These are phyloP conservation scores for Amanita pallidorosea DNA, from an alignment of 768 basidiomycete genomes.

Conservation along the genomic window DNA sequence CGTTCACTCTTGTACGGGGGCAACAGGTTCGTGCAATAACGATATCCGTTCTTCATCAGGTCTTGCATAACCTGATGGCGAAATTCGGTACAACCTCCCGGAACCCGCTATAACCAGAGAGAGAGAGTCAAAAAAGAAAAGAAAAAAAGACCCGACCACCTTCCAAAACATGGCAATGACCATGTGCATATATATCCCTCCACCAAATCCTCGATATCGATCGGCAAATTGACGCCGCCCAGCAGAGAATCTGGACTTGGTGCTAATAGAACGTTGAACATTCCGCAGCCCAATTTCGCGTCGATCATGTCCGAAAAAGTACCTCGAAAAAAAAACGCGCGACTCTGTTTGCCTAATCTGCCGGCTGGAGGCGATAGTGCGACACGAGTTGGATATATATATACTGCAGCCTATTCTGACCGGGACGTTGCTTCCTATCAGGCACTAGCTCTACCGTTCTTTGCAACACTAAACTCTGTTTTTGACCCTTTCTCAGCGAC, in stretches of 20 bases:
- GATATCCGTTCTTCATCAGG: constrained; percentile 56
- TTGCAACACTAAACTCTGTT: constrained; percentile 73
- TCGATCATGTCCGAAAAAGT: constrained; percentile 87
- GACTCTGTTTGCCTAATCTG: constrained; percentile 82
- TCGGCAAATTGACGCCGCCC: constrained; percentile 78
- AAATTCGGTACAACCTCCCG: constrained; percentile 83
- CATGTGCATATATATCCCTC: constrained; percentile 65
- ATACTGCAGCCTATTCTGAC: constrained; percentile 88
- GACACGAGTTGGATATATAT: constrained; percentile 83
- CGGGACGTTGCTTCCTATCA: constrained; percentile 68
- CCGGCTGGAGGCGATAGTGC: constrained; percentile 76
- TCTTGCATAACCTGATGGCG: constrained; percentile 75
- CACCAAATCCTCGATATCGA: constrained; percentile 79
- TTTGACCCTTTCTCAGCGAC: neutral
- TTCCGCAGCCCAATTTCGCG: constrained; percentile 84
- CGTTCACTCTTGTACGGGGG: too few species aligned
- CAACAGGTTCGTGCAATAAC: too few species aligned
- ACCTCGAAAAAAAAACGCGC: constrained; percentile 91
- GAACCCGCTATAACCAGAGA: constrained; percentile 47
- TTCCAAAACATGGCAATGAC: constrained; percentile 82
- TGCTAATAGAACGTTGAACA: constrained; percentile 99
- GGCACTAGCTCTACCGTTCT: constrained; percentile 70
- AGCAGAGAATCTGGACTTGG: constrained; percentile 86
- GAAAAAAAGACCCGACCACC: constrained; percentile 68
- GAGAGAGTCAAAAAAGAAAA: too few species aligned